Base-by-base conservation (phyloP, 2,329 filamentous ascomycete genomes). In the Microcyclosporella mali region DNA sequence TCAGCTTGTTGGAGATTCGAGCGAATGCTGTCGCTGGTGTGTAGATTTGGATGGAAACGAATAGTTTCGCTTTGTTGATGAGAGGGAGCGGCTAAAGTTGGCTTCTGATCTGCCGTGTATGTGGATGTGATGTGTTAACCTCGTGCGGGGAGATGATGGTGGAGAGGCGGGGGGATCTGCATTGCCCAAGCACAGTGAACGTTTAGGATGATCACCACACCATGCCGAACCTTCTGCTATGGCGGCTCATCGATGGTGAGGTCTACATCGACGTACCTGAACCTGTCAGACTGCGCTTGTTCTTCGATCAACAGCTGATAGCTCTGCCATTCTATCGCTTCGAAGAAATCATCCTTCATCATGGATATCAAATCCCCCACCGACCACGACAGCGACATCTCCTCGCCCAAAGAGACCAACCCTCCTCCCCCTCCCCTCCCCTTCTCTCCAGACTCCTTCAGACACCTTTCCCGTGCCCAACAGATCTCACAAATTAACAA, bases 1-100 rank as follows among this genome's bases (percentile, higher is more conserved):
- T 51, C 27, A 40, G 6, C 12, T 37, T 50, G 33, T 40, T 43
- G 34, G 48, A 47, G 30, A 36, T 45, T 28, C 39, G 36, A 8
- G 37, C 17, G 25, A 39, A 39, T 18, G n/a, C 12, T 34, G 12
- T 34, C 6, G 18, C 6, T 11, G 33, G 16, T 16, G 33, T 34
- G 10, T 34, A 34, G 31, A 15, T 8, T 11, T 14, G 31, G n/a
- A n/a, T n/a, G n/a, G n/a, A n/a, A n/a, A n/a, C n/a, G n/a, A n/a
- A n/a, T n/a, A n/a, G n/a, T n/a, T n/a, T n/a, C n/a, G n/a, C n/a
- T n/a, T n/a, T n/a, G n/a, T n/a, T n/a, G n/a, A n/a, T n/a, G n/a
- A n/a, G n/a, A n/a, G n/a, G n/a, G n/a, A n/a, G n/a, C n/a, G n/a
- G n/a, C n/a, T n/a, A n/a, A n/a, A n/a, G n/a, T n/a, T n/a, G n/a